Conservation (phyloP, 306 rosid species). For the Glycine latifolia region DNA sequence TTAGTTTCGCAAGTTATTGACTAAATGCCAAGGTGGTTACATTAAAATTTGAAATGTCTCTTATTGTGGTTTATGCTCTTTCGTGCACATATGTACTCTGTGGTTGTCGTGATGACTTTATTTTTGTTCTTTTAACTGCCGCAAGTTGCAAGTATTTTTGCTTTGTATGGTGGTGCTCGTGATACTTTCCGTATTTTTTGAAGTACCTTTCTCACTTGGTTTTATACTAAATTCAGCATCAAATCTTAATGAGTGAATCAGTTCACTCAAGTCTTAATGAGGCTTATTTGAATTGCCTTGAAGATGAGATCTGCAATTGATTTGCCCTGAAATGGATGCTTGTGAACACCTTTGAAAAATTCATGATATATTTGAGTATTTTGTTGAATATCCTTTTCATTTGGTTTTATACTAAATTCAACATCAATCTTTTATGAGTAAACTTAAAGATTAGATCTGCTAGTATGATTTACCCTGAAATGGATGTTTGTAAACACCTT, state of each 20-base stretch:
- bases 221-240: constrained; percentile 2
- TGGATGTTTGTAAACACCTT: not conserved
- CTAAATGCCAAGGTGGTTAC: constrained; percentile 51
- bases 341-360: not conserved
- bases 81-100: constrained; percentile 42
- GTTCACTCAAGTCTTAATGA: constrained; percentile 8
- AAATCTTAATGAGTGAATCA: constrained; percentile 2
- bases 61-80: constrained; percentile 32
- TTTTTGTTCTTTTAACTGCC: constrained; percentile 11
- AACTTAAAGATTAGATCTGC: not conserved
- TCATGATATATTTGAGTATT: not conserved
- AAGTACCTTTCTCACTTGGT: constrained; percentile 17
- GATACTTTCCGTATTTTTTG: not conserved
- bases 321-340: not conserved
- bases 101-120: constrained; percentile 38
- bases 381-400: constrained; percentile 6
- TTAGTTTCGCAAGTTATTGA: constrained; percentile 28
- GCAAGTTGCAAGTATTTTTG: constrained; percentile 17
- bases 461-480: not conserved
- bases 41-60: constrained; percentile 37
- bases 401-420: constrained; percentile 17
- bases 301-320: not conserved
- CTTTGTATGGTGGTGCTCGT: not conserved
- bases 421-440: constrained; percentile 5
- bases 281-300: not conserved